phyloP scores from a whole-genome alignment of 2,329 filamentous ascomycete species.

The Calonectria hongkongensis region DNA sequence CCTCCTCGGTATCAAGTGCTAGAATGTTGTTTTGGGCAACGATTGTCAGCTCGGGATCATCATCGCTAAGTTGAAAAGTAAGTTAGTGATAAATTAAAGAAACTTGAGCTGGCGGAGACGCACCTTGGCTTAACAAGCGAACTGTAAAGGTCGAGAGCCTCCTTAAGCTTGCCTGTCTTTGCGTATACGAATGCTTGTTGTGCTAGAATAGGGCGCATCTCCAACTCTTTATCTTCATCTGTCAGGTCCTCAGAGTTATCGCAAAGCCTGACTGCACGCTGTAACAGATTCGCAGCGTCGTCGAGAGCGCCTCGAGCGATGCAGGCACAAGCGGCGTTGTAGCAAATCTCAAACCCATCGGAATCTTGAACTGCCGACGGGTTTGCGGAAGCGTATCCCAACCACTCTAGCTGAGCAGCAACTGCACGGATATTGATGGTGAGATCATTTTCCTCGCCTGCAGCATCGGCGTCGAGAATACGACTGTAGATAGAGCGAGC shows the following conservation, averaged over 20 bases:
- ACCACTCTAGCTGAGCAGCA: constrained; percentile 84
- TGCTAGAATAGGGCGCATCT: constrained; percentile 84
- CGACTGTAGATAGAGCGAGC: constrained; percentile 78
- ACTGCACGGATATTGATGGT: constrained; percentile 85
- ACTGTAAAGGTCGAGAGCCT: constrained; percentile 78
- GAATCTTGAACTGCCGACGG: constrained; percentile 74
- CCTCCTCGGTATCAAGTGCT: constrained; percentile 62
- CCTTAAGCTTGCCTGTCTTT: constrained; percentile 78
- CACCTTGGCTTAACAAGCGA: constrained; percentile 78
- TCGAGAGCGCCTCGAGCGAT: constrained; percentile 81
- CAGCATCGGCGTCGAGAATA: constrained; percentile 68
- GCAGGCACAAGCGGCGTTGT: constrained; percentile 85
- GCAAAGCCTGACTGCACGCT: constrained; percentile 82
- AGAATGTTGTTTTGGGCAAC: constrained; percentile 80
- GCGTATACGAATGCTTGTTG: constrained; percentile 85
- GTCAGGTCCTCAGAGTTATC: constrained; percentile 82
- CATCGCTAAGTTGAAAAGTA: constrained; percentile 68
- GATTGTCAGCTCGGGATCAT: constrained; percentile 79
- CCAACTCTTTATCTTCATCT: constrained; percentile 83
- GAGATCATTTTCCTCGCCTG: constrained; percentile 83
- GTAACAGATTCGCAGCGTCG: constrained; percentile 80
- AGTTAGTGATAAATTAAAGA: constrained; percentile 50
- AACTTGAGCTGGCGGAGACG: constrained; percentile 54
- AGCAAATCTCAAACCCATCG: constrained; percentile 87
- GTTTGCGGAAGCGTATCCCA: constrained; percentile 67